Percentiles rank a stretch among this genome's conserved stretches.
Conservation (phyloP, 306 rosid genomes). For the Datisca glomerata region DNA sequence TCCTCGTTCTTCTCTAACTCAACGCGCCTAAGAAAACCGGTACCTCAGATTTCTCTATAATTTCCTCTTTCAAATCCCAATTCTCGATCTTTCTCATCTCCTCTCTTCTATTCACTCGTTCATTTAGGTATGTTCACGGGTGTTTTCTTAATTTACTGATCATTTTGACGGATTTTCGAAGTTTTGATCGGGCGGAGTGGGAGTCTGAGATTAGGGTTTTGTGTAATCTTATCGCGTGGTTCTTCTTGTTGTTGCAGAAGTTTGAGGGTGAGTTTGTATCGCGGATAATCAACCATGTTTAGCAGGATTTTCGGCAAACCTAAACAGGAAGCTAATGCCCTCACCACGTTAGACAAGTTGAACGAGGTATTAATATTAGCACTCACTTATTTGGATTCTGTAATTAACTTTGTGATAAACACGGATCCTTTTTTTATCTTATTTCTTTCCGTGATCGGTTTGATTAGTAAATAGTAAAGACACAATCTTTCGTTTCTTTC, state of each 20-base stretch:
- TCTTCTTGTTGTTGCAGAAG: slow-evolving; percentile 19
- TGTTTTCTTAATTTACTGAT: no score
- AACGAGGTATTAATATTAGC: slow-evolving; percentile 48
- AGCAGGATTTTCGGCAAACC: slow-evolving; percentile 76
- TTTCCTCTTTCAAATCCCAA: no score
- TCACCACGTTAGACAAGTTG: slow-evolving; percentile 69
- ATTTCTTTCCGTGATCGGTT: background rate
- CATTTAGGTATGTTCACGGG: no score
- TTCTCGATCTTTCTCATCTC: no score
- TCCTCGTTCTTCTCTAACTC: no score
- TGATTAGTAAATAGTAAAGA: background rate
- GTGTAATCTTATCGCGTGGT: background rate
- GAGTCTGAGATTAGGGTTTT: no score
- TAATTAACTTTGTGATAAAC: background rate
- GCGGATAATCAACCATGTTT: slow-evolving; percentile 46
- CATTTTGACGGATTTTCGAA: no score
- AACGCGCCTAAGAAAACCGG: no score
- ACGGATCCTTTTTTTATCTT: background rate
- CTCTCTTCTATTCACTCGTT: no score
- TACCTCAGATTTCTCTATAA: no score
- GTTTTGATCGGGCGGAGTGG: no score
- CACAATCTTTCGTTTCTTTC: no score
- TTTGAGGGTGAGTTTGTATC: slow-evolving; percentile 12
- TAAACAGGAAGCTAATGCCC: slow-evolving; percentile 66
- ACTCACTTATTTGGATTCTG: background rate